A percentile compares a stretch with the other conserved stretches of the same genome.
Conservation (phyloP, 2,329 filamentous ascomycete genomes). For the Epichloe aotearoae region DNA sequence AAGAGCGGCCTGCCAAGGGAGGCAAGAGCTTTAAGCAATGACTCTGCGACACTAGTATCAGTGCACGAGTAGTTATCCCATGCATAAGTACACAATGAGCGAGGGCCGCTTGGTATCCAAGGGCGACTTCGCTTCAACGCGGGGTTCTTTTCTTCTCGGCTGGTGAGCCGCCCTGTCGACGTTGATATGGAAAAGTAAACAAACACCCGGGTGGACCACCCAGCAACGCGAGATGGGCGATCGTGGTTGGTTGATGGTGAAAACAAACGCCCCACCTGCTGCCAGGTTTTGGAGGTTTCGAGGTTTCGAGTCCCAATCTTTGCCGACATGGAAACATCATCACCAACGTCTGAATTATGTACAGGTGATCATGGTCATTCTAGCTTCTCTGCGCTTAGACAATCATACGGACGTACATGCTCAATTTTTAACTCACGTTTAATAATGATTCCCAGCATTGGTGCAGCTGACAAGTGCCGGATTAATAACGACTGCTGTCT, state of each 20-base stretch:
- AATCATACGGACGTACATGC: too few species aligned
- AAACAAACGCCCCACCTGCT: not conserved
- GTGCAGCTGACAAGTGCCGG: too few species aligned
- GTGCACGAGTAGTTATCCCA: not conserved
- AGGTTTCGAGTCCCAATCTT: too few species aligned
- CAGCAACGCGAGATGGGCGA: slow-evolving; percentile 9
- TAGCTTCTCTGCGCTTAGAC: too few species aligned
- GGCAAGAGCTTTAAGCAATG: not conserved
- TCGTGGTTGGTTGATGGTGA: not conserved
- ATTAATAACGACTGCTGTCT: too few species aligned
- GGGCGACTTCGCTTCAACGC: slow-evolving; percentile 6
- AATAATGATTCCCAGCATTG: too few species aligned
- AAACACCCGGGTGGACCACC: slow-evolving; percentile 11
- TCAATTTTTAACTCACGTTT: too few species aligned
- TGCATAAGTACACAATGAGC: not conserved
- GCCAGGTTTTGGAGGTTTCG: not conserved
- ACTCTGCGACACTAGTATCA: not conserved
- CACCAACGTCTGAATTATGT: too few species aligned
- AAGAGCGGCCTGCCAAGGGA: not conserved
- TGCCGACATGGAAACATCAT: too few species aligned
- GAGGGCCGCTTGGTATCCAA: not conserved
- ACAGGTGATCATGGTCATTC: too few species aligned
- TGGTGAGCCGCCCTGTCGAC: slow-evolving; percentile 1
- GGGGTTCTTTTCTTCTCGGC: slow-evolving; percentile 9
- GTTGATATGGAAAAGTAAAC: slow-evolving; percentile 10